phyloP scores from a whole-genome alignment of 176 grass and related monocot genomes.

The Areca catechu region DNA sequence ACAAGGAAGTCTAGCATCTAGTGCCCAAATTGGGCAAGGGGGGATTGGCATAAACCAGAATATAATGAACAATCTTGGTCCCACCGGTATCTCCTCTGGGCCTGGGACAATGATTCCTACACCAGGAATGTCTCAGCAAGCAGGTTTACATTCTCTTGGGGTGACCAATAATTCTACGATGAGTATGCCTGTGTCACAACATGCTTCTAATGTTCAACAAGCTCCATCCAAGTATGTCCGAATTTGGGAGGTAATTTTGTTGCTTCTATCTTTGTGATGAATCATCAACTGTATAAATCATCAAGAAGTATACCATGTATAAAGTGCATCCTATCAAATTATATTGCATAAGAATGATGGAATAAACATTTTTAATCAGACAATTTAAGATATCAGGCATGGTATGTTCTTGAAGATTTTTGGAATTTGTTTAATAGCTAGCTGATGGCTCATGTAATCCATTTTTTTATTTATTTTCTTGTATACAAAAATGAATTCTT shows the following conservation, averaged over 20 bases:
- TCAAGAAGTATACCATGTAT: too few species aligned
- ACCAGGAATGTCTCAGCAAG: constrained; percentile 67
- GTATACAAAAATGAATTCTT: too few species aligned
- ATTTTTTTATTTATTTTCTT: too few species aligned
- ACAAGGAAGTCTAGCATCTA: constrained; percentile 48
- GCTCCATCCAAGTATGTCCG: constrained; percentile 71
- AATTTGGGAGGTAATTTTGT: constrained; percentile 87
- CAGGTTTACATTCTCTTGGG: constrained; percentile 61
- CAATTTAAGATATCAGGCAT: too few species aligned
- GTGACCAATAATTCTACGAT: constrained; percentile 56
- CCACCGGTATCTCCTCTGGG: constrained; percentile 41
- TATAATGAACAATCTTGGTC: constrained; percentile 47
- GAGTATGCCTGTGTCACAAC: constrained; percentile 60
- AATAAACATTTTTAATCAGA: too few species aligned
- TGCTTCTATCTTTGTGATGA: background rate
- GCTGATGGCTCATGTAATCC: too few species aligned
- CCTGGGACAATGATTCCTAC: constrained; percentile 80
- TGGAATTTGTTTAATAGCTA: too few species aligned
- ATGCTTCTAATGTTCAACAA: constrained; percentile 57
- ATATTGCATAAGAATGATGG: too few species aligned
- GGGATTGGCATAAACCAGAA: constrained; percentile 63
- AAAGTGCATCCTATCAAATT: too few species aligned
- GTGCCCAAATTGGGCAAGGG: constrained; percentile 70
- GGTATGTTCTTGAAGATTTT: too few species aligned
- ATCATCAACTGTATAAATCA: background rate